These are phyloP conservation scores for Pyricularia pennisetigena DNA, from an alignment of 2,329 filamentous ascomycete species.

Conservation along the genomic window DNA sequence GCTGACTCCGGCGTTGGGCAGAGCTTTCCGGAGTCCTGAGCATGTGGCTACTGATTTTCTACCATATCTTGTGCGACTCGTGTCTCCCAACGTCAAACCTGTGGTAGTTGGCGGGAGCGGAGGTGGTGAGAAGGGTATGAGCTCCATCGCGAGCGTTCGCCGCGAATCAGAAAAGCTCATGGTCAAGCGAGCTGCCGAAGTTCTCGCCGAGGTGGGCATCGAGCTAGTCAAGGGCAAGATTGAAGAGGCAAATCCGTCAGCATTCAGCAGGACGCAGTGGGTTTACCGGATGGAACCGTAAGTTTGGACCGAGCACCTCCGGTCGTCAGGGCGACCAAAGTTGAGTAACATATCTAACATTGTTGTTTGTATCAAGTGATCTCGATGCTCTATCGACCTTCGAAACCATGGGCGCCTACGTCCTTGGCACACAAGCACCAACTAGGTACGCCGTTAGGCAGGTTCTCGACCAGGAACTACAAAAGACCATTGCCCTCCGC, in stretches of 20 bases:
- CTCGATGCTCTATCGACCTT: slow-evolving; percentile 74
- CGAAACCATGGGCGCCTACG: slow-evolving; percentile 50
- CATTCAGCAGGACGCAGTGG: slow-evolving; percentile 52
- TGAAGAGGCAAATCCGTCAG: slow-evolving; percentile 39
- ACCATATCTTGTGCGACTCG: slow-evolving; percentile 73
- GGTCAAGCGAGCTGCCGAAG: slow-evolving; percentile 67
- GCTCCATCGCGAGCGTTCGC: slow-evolving; percentile 62
- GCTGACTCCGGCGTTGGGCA: slow-evolving; percentile 60
- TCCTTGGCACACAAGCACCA: slow-evolving; percentile 51
- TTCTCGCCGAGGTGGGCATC: slow-evolving; percentile 76
- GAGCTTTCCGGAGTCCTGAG: slow-evolving; percentile 70
- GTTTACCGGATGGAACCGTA: slow-evolving; percentile 94
- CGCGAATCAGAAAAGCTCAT: slow-evolving; percentile 77
- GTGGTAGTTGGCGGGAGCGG: slow-evolving; percentile 68
- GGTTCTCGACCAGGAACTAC: slow-evolving; percentile 84
- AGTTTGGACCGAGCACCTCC: slow-evolving; percentile 25
- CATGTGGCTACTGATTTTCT: slow-evolving; percentile 73
- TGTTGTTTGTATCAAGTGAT: slow-evolving; percentile 27
- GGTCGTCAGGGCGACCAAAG: background rate
- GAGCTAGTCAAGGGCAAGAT: slow-evolving; percentile 72
- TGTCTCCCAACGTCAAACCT: slow-evolving; percentile 85
- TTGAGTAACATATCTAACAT: background rate
- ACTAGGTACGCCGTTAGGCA: slow-evolving; percentile 90
- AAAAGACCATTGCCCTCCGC: slow-evolving; percentile 58
- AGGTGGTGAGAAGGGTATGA: slow-evolving; percentile 52